Base-by-base conservation (phyloP, 768 basidiomycete species). In the Botryobasidium botryosum region DNA sequence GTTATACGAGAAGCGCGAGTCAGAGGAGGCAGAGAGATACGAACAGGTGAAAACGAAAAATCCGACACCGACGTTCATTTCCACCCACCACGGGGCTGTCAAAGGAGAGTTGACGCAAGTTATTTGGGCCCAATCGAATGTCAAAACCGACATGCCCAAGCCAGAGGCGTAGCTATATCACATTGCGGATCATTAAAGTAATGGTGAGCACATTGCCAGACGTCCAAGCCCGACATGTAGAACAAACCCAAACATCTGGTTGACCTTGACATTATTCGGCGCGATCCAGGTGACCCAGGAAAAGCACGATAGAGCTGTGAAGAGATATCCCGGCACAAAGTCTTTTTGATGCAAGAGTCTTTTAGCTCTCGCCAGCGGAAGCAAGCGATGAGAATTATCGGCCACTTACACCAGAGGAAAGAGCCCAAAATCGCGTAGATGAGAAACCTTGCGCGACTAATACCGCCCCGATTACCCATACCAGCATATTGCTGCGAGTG, bases 231-330 rank as follows among this genome's bases (percentile, higher is more conserved):
- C n/a, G n/a, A n/a, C n/a, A n/a, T n/a, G n/a, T n/a, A n/a, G 33
- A n/a, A 25, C 40, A 32, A 74, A 74, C 10, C 83, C 82, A 51
- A 86, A 85, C 55, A 85, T 60, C 54, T 79, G 74, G 58, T 84
- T 86, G 54, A 75, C 69, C 39, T 59, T 64, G 40, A 77, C 51
- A 51, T 83, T 79, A 38, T 77, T 51, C 0, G 83, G 84, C 1
- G 63, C 75, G 42, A 86, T 82, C 83, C 87, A 91, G 66, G 84
- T 87, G 31, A 76, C 74, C 83, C 86, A 91, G 58, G 77, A 85
- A 67, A 91, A 90, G 45, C 81, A 63, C 54, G 79, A 83, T 40
- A 90, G 67, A 10, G 71, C 83, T 6, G 68, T 65, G 69, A 82
- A 83, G 48, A 82, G 62, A 57, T 79, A 85, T 4, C 79, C 79